These are phyloP conservation scores for Cryptosporidium viatorum DNA, from an alignment of 169 alveolate species.

Conservation along the genomic window DNA sequence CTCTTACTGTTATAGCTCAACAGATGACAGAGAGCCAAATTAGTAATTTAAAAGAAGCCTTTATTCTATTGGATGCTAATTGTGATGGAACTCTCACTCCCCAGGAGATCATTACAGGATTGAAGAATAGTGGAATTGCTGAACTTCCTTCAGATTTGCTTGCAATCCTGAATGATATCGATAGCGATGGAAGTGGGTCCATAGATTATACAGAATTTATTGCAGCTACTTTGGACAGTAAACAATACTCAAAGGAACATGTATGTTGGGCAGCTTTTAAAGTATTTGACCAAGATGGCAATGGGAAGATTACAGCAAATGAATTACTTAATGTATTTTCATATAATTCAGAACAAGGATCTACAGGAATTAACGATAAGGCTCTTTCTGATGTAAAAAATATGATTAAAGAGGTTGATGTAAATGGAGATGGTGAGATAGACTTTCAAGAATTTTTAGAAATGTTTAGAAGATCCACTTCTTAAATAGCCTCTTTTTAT, in stretches of 20 bases:
- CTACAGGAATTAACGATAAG: constrained; percentile 75
- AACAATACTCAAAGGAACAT: constrained; percentile 78
- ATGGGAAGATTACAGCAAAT: constrained; percentile 84
- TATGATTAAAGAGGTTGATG: constrained; percentile 80
- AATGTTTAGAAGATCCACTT: constrained; percentile 77
- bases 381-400: constrained; percentile 62
- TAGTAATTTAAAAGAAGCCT: constrained; percentile 77
- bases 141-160: constrained; percentile 82
- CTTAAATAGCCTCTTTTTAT: not conserved
- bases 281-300: constrained; percentile 85
- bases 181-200: constrained; percentile 89
- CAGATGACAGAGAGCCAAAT: constrained; percentile 82
- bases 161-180: constrained; percentile 84
- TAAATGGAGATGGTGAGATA: constrained; percentile 82
- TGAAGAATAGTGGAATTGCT: constrained; percentile 79
- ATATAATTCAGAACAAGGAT: constrained; percentile 72
- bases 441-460: constrained; percentile 74
- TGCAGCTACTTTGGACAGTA: constrained; percentile 84
- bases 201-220: constrained; percentile 87
- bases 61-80: constrained; percentile 78
- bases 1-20: constrained; percentile 82
- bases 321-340: constrained; percentile 82
- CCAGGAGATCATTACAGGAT: constrained; percentile 77
- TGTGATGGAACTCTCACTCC: constrained; percentile 81
- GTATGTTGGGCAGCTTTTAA: constrained; percentile 83